Evolutionary conservation across 306 rosid species (phyloP).

Genomic region (Glycine soja): DNA sequence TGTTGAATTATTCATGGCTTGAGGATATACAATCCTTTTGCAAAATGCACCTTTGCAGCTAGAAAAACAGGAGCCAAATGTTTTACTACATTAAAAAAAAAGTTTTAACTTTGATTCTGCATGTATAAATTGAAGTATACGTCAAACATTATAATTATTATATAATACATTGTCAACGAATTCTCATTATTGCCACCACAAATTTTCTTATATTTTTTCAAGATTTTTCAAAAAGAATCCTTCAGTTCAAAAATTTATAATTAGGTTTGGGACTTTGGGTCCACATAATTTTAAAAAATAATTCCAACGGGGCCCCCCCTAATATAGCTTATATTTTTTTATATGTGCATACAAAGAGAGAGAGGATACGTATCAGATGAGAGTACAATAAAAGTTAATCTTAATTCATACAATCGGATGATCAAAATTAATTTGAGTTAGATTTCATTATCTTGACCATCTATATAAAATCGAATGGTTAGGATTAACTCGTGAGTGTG

Average conservation of each 20-base stretch:
- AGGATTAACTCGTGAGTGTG: not conserved
- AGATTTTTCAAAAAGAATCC: not conserved
- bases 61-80: not conserved
- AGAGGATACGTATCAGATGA: not conserved
- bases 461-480: not conserved
- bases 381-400: too few species aligned
- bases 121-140: slow-evolving; percentile 21
- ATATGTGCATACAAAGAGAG: not conserved
- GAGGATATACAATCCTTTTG: not conserved
- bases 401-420: too few species aligned
- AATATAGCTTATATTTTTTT: slow-evolving; percentile 6
- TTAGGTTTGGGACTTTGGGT: not conserved
- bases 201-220: not conserved
- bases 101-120: not conserved
- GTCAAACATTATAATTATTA: too few species aligned
- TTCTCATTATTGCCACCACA: not conserved
- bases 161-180: not conserved
- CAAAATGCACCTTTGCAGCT: not conserved
- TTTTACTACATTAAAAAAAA: not conserved
- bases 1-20: not conserved
- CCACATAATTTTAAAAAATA: not conserved
- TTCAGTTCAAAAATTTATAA: not conserved
- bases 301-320: not conserved
- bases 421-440: not conserved
- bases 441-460: not conserved